Evolutionary conservation across 768 basidiomycete species (phyloP).

Genomic region (Lentinula lateritia): DNA sequence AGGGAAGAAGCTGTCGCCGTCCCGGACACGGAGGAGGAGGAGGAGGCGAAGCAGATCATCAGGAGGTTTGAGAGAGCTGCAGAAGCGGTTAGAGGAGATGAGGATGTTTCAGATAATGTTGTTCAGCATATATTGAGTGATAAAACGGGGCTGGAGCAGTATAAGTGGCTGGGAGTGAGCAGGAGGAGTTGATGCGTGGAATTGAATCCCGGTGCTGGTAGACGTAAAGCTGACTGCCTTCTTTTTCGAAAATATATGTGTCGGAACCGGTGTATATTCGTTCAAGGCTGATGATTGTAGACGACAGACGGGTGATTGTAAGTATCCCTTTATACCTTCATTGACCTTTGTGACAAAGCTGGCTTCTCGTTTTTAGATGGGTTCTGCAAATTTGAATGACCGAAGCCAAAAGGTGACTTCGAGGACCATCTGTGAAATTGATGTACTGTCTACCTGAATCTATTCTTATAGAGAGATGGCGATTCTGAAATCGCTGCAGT

Average conservation of each 20-base stretch:
- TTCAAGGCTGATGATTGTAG: slow-evolving; percentile 90
- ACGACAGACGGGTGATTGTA: slow-evolving; percentile 86
- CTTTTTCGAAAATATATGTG: slow-evolving; percentile 53
- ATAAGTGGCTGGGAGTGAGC: slow-evolving; percentile 77
- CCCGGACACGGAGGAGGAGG: slow-evolving; percentile 59
- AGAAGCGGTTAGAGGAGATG: slow-evolving; percentile 34
- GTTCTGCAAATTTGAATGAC: slow-evolving; percentile 91
- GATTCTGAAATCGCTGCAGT: slow-evolving; percentile 87
- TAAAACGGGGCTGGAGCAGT: slow-evolving; percentile 55
- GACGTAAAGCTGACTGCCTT: slow-evolving; percentile 10
- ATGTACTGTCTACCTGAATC: too few species aligned
- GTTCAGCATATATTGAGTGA: slow-evolving; percentile 75
- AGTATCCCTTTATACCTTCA: slow-evolving; percentile 19
- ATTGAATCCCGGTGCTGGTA: slow-evolving; percentile 5
- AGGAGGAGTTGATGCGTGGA: slow-evolving; percentile 73
- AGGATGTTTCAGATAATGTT: slow-evolving; percentile 69
- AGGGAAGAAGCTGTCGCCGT: slow-evolving; percentile 48
- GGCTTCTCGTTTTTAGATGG: slow-evolving; percentile 51
- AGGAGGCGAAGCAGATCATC: slow-evolving; percentile 68
- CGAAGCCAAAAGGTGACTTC: slow-evolving; percentile 64
- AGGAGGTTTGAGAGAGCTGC: slow-evolving; percentile 68
- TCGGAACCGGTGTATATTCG: slow-evolving; percentile 83
- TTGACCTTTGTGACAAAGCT: neutral
- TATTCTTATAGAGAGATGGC: slow-evolving; percentile 62
- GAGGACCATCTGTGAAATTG: too few species aligned